A percentile compares a stretch with the other conserved stretches of the same genome.
phyloP scores from a whole-genome alignment of 306 rosid species.

The Castanea sativa region DNA sequence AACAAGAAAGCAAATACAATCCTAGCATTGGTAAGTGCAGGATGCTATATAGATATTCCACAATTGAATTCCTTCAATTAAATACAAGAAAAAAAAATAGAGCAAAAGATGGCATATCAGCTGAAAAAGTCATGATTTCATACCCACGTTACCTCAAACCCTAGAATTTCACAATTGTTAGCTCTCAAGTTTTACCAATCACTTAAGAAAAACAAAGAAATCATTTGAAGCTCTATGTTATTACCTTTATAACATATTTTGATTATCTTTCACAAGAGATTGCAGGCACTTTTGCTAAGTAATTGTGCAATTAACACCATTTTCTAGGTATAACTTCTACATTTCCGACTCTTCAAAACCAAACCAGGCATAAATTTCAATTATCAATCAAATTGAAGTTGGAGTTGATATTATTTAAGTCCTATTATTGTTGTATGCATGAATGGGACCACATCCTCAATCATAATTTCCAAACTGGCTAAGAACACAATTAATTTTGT shows the following conservation, averaged over 20 bases:
- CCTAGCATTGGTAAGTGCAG: not conserved
- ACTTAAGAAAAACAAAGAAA: too few relatives aligned
- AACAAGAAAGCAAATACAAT: not conserved
- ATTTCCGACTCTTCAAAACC: not conserved
- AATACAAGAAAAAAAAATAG: not conserved
- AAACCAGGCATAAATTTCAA: not conserved
- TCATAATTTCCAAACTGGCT: not conserved
- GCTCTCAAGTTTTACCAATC: too few relatives aligned
- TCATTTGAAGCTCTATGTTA: too few relatives aligned
- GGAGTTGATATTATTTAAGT: not conserved
- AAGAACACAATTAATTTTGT: not conserved
- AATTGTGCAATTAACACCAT: not conserved
- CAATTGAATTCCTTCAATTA: not conserved
- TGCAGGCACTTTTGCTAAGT: too few relatives aligned
- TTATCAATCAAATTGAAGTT: not conserved
- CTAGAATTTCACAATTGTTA: too few relatives aligned
- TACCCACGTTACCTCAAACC: too few relatives aligned
- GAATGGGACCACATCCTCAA: not conserved
- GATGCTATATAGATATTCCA: not conserved
- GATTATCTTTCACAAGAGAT: too few relatives aligned
- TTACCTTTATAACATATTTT: too few relatives aligned
- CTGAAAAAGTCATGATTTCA: not conserved
- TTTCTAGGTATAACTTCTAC: not conserved
- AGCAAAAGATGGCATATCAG: not conserved
- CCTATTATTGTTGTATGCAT: not conserved